phyloP scores from a whole-genome alignment of 78 protist genomes.

The Neovahlkampfia damariscottae region DNA sequence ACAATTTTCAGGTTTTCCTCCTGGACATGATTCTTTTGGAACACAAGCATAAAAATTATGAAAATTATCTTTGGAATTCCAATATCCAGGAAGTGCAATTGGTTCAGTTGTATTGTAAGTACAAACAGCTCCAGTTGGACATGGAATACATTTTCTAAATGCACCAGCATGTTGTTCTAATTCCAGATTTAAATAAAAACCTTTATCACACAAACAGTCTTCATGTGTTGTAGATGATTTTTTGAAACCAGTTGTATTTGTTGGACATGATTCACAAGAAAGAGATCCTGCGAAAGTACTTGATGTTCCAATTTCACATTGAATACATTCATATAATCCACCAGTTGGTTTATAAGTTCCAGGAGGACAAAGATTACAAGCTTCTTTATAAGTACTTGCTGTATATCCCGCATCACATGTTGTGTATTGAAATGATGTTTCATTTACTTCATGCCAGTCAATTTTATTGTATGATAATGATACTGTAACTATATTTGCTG shows the following conservation, averaged over 20 bases:
- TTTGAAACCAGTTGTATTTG: neutral
- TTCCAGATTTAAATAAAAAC: neutral
- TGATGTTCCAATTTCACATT: neutral
- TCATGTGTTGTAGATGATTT: neutral
- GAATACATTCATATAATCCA: neutral
- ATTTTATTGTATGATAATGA: no score
- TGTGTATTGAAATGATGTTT: neutral
- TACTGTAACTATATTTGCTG: neutral
- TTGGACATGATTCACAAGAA: neutral
- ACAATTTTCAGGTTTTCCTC: neutral
- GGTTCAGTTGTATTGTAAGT: neutral
- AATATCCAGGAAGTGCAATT: neutral
- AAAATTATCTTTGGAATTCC: neutral
- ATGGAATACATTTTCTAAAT: no score
- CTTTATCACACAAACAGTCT: neutral
- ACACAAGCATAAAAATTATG: neutral
- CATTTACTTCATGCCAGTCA: no score
- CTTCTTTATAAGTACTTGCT: neutral
- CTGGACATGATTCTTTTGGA: neutral
- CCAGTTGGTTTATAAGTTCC: neutral
- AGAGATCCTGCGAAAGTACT: neutral
- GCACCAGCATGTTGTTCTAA: no score
- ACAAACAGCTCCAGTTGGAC: neutral
- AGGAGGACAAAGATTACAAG: neutral
- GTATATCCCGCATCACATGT: neutral